Evolutionary conservation across 768 basidiomycete species (phyloP), one percentile per base, ranked within the genome.

Genomic region (Podaxis sp.): DNA sequence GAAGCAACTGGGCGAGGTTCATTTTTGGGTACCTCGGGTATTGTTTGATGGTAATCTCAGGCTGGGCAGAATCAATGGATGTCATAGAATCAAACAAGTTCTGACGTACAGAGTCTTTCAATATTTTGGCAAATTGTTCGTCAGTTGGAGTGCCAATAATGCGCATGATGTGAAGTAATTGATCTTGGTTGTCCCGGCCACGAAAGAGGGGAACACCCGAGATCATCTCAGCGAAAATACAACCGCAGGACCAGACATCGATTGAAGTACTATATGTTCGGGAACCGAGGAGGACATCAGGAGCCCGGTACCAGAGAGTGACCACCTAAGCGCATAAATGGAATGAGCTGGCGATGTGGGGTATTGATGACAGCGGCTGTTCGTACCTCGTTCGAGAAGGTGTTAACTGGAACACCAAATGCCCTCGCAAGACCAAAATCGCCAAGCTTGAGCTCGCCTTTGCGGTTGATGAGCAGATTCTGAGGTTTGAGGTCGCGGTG

Each of bases 181-280:
- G 97, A 72, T 99, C 97, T 65, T 95, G 90, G 69, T 98, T 98
- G 72, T 98, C 97, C 63, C 96, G 80, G 21, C 97, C 97, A 64
- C 96, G 83, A 82, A 99, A 99, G 28, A 99, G 82, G 27, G 97
- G 97, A 4, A 95, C 90, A 1, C 97, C 97, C 18, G 92, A 89
- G 62, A 99, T 98, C 96, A 99, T 98, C 76, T 99, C 97, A 18
- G 97, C 96, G 71, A 99, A 97, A 70, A 99, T 99, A 72, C 97
- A 98, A 9, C 97, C 97, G 60, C 94, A 96, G 13, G 93, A 95
- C 97, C 97, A 99, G 53, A 98, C 91, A 72, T 99, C 97, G 67
- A 99, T 98, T 32, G 92, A 94, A 2, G 97, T 98, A 76, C 90
- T 95, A 72, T 99, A 99, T 18, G 96, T 98, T 61, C 97, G 83